Evolutionary conservation across 169 alveolate species (phyloP), one percentile per base, ranked within the genome.

Genomic region (Perkinsus chesapeaki): DNA sequence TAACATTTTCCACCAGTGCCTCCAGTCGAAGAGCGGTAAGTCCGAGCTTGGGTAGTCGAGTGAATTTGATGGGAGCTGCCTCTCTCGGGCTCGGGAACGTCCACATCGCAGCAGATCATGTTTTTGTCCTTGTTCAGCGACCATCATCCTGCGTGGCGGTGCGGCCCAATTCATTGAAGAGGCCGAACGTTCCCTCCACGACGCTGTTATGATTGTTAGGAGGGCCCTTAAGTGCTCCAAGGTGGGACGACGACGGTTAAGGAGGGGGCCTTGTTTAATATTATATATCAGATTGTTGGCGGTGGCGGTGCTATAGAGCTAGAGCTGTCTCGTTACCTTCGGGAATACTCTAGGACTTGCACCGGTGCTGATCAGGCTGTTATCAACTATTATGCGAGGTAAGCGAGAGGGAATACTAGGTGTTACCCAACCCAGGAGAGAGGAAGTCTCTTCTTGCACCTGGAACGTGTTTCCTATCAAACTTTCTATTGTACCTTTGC

Each of bases 301-400:
- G 99, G 99, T 39, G 99, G 99, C 20, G 99, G 99, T 0, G 99
- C 99, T 19, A 97, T 98, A 23, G 99, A 98, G 95, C 96, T 97
- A 96, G 99, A 97, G 95, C 92, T 97, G 43, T 94, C 97, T 27
- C 95, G 98, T 93, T 94, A 95, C 92, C 91, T 98, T 27, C 96
- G 99, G 93, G 97, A 97, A 39, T 92, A 92, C 48, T 95, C 98
- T 43, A 95, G 98, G 94, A 93, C 97, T 0, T 96, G 98, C 72
- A 95, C 96, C 39, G 99, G 99, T 48, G 98, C 98, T 93, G 98
- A 98, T 93, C 99, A 98, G 95, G 96, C 98, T 5, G 98, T 99
- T 82, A 95, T 99, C 91, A 97, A 97, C 92, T 96, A 99, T 0
- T 99, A 95, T 93, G 99, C 99, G 0, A 60, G 82, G 82, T 60